A percentile compares a stretch with the other conserved stretches of the same genome.
Evolutionary conservation across 1,284 basidiomycete species (phyloP).

Genomic region (Ceratobasidium sp.): DNA sequence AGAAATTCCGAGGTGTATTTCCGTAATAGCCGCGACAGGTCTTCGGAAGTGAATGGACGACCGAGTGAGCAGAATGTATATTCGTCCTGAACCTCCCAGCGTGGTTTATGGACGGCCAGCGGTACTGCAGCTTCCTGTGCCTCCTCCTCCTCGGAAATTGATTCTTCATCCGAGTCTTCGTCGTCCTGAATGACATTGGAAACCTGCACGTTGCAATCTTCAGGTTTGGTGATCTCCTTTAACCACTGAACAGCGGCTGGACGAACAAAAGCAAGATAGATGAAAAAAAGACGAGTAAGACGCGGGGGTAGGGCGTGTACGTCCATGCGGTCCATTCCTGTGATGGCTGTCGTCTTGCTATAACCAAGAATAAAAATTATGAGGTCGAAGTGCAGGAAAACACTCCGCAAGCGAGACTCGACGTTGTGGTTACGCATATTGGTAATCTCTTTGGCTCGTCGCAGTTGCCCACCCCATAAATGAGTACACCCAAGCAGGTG

Average conservation of each 20-base stretch:
- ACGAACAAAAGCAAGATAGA: not conserved
- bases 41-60: too few species aligned
- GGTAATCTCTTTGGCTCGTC: not conserved
- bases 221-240: not conserved
- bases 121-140: too few species aligned
- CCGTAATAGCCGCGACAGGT: too few species aligned
- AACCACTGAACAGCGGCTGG: not conserved
- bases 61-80: too few species aligned
- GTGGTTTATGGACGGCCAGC: too few species aligned
- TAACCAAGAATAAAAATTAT: constrained; percentile 1
- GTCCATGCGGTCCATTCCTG: not conserved
- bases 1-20: too few species aligned
- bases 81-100: too few species aligned
- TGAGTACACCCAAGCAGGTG: not conserved
- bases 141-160: too few species aligned
- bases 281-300: not conserved
- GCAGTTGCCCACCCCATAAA: not conserved
- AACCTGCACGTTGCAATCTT: too few species aligned
- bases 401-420: not conserved
- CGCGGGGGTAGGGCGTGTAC: not conserved
- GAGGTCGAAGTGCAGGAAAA: not conserved
- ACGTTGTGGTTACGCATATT: constrained; percentile 9
- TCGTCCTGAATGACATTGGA: too few species aligned
- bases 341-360: constrained; percentile 1
- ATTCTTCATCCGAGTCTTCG: too few species aligned